These are phyloP conservation scores for Botrytis aclada DNA, from an alignment of 2,329 filamentous ascomycete genomes.

Conservation along the genomic window DNA sequence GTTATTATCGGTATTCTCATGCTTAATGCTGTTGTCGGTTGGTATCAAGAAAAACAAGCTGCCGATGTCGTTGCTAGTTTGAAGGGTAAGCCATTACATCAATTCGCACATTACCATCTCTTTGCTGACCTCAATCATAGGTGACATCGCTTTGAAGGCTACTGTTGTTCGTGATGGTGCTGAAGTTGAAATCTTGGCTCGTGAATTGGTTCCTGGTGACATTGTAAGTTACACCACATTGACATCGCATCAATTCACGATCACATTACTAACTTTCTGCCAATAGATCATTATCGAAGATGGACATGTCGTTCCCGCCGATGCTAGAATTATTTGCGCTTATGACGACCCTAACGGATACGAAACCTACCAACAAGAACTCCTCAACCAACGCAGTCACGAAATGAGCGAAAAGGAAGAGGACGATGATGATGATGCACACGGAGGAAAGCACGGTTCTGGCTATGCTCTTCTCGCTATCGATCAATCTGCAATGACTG, in stretches of 20 bases:
- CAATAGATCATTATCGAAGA: conserved; percentile 65
- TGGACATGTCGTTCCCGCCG: conserved; percentile 67
- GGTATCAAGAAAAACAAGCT: conserved; percentile 79
- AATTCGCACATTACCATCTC: neutral
- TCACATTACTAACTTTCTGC: neutral
- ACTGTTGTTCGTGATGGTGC: conserved; percentile 64
- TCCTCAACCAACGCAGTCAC: conserved; percentile 58
- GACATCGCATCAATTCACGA: neutral
- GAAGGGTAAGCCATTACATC: conserved; percentile 44
- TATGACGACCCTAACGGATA: conserved; percentile 67
- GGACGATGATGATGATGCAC: conserved; percentile 54
- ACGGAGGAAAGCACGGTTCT: conserved; percentile 50
- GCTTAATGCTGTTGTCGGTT: conserved; percentile 74
- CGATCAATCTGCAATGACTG: conserved; percentile 78
- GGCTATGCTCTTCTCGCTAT: conserved; percentile 67
- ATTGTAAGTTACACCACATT: conserved; percentile 52
- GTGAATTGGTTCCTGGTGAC: conserved; percentile 73
- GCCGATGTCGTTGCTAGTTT: conserved; percentile 71
- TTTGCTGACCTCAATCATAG: conserved; percentile 34
- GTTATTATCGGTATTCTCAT: conserved; percentile 73
- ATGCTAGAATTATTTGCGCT: conserved; percentile 69
- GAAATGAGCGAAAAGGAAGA: conserved; percentile 53
- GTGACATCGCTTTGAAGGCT: conserved; percentile 75
- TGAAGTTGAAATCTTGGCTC: conserved; percentile 66
- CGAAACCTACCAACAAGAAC: conserved; percentile 63